Evolutionary conservation across 768 basidiomycete genomes (phyloP).

Genomic region (Suillus americanus): DNA sequence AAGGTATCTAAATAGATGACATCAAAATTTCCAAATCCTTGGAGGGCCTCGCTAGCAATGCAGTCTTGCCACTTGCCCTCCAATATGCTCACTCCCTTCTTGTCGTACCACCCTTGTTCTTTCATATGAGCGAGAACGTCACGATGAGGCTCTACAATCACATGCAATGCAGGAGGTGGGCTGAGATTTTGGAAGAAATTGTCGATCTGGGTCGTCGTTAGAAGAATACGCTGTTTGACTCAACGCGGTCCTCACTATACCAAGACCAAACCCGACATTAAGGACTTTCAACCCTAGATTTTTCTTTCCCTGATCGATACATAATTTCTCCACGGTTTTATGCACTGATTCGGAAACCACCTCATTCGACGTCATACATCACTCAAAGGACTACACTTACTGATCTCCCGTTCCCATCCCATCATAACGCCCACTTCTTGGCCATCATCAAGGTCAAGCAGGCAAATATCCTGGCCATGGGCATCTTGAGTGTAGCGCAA

Average conservation of each 20-base stretch:
- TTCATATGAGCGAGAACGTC: constrained; percentile 87
- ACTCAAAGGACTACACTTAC: constrained; percentile 34
- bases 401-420: constrained; percentile 94
- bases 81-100: constrained; percentile 72
- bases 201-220: constrained; percentile 63
- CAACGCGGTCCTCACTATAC: constrained; percentile 58
- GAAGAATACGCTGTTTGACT: constrained; percentile 5
- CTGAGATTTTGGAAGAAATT: constrained; percentile 68
- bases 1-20: constrained; percentile 92
- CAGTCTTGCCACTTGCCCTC: constrained; percentile 96
- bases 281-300: constrained; percentile 59
- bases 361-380: constrained; percentile 17
- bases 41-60: constrained; percentile 57
- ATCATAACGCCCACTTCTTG: constrained; percentile 98
- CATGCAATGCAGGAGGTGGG: constrained; percentile 65
- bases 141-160: constrained; percentile 93
- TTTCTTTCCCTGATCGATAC: constrained; percentile 47
- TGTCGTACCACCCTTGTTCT: constrained; percentile 73
- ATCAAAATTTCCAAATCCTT: constrained; percentile 75
- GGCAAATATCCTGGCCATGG: constrained; percentile 80
- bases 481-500: constrained; percentile 70
- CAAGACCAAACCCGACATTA: constrained; percentile 93
- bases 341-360: constrained; percentile 51
- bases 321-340: constrained; percentile 70
- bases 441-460: constrained; percentile 55